Percentiles rank a stretch among this genome's conserved stretches.
These are phyloP conservation scores for Gloeopeniophorella convolvens DNA, from an alignment of 768 basidiomycete genomes.

Conservation along the genomic window DNA sequence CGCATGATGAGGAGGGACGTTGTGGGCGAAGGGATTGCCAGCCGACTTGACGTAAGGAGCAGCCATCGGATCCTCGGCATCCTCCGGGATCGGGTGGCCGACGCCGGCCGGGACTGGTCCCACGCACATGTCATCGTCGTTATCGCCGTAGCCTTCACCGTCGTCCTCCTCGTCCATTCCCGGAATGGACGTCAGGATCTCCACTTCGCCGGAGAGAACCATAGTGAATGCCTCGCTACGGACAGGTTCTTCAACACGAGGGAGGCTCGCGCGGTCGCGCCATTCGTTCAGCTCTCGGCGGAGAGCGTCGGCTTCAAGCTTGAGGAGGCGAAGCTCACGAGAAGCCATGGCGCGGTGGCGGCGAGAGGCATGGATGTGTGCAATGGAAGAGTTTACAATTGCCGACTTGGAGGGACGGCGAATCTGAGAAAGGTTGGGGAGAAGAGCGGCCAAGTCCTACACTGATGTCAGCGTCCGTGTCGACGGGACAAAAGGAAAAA, in stretches of 20 bases:
- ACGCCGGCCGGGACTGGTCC: slow-evolving; percentile 22
- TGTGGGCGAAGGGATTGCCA: slow-evolving; percentile 34
- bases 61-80: slow-evolving; percentile 23
- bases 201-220: slow-evolving; percentile 65
- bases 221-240: slow-evolving; percentile 67
- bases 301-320: slow-evolving; percentile 78
- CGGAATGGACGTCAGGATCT: slow-evolving; percentile 44
- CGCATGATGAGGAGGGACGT: slow-evolving; percentile 21
- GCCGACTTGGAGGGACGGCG: slow-evolving; percentile 93
- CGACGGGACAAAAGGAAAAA: slow-evolving; percentile 13
- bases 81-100: slow-evolving; percentile 21
- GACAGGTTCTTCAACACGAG: slow-evolving; percentile 64
- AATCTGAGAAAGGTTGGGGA: slow-evolving; percentile 86
- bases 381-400: slow-evolving; percentile 94
- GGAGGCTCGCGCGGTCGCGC: slow-evolving; percentile 70
- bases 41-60: slow-evolving; percentile 32
- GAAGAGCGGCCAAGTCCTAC: slow-evolving; percentile 87
- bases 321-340: slow-evolving; percentile 72
- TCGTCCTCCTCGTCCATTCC: slow-evolving; percentile 54
- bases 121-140: slow-evolving; percentile 28
- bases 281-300: slow-evolving; percentile 91
- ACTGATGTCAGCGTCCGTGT: slow-evolving; percentile 14
- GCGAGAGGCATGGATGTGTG: slow-evolving; percentile 77
- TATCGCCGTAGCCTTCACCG: slow-evolving; percentile 40
- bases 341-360: slow-evolving; percentile 77